Evolutionary conservation across 1,284 basidiomycete genomes (phyloP).

Genomic region (Anthracocystis walkeri): DNA sequence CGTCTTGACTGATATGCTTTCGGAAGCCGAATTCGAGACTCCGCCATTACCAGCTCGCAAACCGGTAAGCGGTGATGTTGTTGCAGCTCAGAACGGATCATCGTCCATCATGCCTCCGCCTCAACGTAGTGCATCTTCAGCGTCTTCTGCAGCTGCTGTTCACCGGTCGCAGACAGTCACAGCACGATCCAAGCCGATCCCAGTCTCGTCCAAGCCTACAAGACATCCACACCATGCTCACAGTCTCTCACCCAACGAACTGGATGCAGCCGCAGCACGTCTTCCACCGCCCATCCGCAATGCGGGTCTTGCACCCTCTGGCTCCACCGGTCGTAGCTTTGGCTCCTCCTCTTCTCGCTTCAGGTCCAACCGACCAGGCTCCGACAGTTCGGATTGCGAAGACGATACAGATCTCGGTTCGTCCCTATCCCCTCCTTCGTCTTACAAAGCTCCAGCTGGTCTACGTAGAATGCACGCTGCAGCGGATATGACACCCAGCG

Average conservation of each 20-base stretch:
- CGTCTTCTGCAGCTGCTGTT: conserved; percentile 1
- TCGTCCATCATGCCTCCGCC: conserved; percentile 36
- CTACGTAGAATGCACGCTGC: conserved; percentile 28
- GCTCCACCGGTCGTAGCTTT: conserved; percentile 25
- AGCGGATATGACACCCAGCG: conserved; percentile 35
- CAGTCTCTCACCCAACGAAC: conserved; percentile 22
- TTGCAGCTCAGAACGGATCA: conserved; percentile 7
- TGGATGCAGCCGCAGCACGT: conserved; percentile 13
- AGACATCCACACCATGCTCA: conserved; percentile 15
- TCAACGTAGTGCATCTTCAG: conserved; percentile 21
- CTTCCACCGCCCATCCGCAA: conserved; percentile 36
- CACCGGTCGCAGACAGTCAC: conserved; percentile 41
- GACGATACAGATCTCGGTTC: conserved; percentile 28
- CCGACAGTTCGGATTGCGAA: conserved; percentile 46
- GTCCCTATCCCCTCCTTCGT: conserved; percentile 27
- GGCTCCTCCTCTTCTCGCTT: conserved; percentile 20
- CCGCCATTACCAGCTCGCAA: conserved; percentile 31
- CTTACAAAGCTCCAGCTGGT: conserved; percentile 29
- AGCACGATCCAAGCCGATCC: conserved; percentile 27
- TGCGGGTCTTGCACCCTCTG: conserved; percentile 3
- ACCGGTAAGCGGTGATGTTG: conserved; percentile 8
- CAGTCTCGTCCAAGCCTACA: conserved; percentile 16
- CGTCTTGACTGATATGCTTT: conserved; percentile 6
- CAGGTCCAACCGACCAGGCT: conserved; percentile 10
- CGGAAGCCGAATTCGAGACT: conserved; percentile 5